Percentiles rank a stretch among this genome's conserved stretches.
These are phyloP conservation scores for Diaporthe sp. DNA, from an alignment of 2,329 filamentous ascomycete genomes.

Conservation along the genomic window DNA sequence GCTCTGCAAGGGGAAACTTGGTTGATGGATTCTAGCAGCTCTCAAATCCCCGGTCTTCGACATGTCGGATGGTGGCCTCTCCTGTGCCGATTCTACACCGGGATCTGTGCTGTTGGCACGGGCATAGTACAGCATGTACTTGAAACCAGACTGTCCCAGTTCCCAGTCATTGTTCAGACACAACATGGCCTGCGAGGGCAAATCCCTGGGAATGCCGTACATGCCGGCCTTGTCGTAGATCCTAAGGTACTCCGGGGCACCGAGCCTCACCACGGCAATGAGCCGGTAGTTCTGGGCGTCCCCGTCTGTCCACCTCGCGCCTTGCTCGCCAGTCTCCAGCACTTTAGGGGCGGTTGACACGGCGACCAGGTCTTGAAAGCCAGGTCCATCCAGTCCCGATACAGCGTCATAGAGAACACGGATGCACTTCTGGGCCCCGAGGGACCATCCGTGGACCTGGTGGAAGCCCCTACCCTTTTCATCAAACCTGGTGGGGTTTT, in stretches of 20 bases:
- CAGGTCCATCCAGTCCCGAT: not conserved
- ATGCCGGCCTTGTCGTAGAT: not conserved
- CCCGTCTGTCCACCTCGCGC: not conserved
- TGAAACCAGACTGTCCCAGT: not conserved
- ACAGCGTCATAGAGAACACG: not conserved
- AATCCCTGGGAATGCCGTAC: not conserved
- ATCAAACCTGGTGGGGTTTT: not conserved
- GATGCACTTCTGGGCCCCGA: not conserved
- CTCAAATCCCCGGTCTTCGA: too few species aligned
- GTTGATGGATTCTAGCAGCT: too few species aligned
- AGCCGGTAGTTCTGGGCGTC: not conserved
- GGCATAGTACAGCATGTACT: not conserved
- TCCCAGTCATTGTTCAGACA: not conserved
- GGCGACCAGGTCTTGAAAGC: not conserved
- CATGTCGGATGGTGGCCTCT: too few species aligned
- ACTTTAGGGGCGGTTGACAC: not conserved
- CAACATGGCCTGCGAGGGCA: not conserved
- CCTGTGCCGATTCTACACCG: too few species aligned
- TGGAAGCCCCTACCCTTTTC: not conserved
- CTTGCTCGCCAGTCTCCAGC: not conserved
- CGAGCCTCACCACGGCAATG: not conserved
- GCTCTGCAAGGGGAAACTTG: too few species aligned
- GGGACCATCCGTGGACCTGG: not conserved
- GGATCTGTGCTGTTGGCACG: not conserved
- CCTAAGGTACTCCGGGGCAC: not conserved